These are phyloP conservation scores for Gnaphalium uliginosum DNA, from an alignment of 129 eudicot species.

Conservation along the genomic window DNA sequence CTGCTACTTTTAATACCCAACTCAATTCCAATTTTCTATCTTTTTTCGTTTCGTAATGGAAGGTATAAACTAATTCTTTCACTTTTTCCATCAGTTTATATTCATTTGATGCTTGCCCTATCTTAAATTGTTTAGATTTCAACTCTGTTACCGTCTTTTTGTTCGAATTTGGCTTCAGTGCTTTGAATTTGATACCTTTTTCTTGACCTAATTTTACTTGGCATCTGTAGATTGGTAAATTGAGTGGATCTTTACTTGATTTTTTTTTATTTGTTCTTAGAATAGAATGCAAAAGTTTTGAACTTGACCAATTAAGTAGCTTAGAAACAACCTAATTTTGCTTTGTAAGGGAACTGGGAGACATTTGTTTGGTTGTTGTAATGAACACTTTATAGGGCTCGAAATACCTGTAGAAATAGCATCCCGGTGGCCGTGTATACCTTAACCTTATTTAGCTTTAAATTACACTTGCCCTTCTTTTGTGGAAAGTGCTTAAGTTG, in stretches of 20 bases:
- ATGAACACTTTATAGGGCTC: conserved; percentile 4
- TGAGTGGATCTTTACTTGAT: background rate
- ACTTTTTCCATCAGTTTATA: background rate
- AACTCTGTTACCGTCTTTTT: background rate
- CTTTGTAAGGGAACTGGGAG: background rate
- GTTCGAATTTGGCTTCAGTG: background rate
- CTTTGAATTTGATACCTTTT: conserved; percentile 1
- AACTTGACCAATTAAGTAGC: conserved; percentile 9
- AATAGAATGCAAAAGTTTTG: background rate
- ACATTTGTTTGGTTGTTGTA: conserved; percentile 14
- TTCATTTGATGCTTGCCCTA: background rate
- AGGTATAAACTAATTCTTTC: conserved; percentile 12
- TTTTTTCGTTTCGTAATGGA: conserved; percentile 27
- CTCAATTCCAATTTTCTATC: conserved; percentile 16
- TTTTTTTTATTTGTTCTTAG: too few relatives aligned
- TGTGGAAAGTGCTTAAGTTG: conserved; percentile 10
- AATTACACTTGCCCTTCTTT: background rate
- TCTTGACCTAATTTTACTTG: conserved; percentile 27
- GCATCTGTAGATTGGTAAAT: background rate
- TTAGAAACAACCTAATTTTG: conserved; percentile 4
- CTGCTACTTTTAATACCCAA: conserved; percentile 9
- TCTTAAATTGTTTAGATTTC: background rate
- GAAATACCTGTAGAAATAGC: background rate
- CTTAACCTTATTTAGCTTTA: conserved; percentile 4
- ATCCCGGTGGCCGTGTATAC: conserved; percentile 1